Conservation (phyloP, 2,329 filamentous ascomycete species). For the Penicillium psychrosexuale region DNA sequence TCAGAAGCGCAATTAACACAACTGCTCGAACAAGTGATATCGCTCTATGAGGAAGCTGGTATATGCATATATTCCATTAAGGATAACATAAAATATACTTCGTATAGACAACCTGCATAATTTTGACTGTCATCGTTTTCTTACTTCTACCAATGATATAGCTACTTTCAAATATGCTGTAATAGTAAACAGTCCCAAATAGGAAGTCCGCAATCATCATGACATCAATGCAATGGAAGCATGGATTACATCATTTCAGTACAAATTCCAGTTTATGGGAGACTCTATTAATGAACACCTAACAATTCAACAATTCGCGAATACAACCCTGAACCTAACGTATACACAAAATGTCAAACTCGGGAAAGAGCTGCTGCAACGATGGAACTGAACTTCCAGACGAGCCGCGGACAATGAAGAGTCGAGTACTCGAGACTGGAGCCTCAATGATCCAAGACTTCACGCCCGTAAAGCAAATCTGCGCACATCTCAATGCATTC, state of each 20-base stretch:
- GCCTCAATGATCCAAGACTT: slow-evolving; percentile 51
- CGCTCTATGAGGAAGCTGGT: neutral
- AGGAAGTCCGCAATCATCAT: slow-evolving; percentile 1
- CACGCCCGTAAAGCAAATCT: slow-evolving; percentile 68
- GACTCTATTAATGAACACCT: too few species aligned
- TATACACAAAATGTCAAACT: slow-evolving; percentile 14
- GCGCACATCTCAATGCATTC: slow-evolving; percentile 83
- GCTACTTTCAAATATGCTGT: neutral
- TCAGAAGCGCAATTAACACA: neutral
- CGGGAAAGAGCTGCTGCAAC: slow-evolving; percentile 2
- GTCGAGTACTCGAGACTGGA: slow-evolving; percentile 38
- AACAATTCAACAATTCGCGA: neutral
- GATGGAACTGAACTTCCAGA: slow-evolving; percentile 25
- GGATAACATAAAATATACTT: neutral
- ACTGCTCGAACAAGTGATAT: neutral
- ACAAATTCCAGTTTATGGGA: neutral
- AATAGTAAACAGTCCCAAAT: neutral
- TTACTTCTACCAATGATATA: neutral
- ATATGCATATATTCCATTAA: neutral
- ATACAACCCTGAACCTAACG: neutral
- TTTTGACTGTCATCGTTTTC: neutral
- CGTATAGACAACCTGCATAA: neutral
- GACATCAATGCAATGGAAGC: slow-evolving; percentile 1
- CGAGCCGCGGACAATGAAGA: slow-evolving; percentile 34
- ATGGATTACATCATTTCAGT: neutral